Percentiles rank a stretch among this genome's conserved stretches.
These are phyloP conservation scores for Corylus avellana DNA, from an alignment of 306 rosid species.

Conservation along the genomic window DNA sequence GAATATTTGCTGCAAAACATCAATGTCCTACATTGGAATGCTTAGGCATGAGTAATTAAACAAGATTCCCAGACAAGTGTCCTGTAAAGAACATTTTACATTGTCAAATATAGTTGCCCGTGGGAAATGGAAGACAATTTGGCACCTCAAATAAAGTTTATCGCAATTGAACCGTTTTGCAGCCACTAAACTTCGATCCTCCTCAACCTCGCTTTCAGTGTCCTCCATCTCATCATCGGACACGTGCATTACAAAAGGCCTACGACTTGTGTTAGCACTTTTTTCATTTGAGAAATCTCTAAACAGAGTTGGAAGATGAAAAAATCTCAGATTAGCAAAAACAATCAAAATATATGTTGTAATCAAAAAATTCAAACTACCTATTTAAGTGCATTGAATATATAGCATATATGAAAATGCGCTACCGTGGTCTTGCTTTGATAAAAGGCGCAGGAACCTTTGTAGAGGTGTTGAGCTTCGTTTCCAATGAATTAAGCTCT, in stretches of 20 bases:
- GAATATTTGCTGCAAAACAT: neutral
- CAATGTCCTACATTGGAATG: neutral
- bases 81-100: neutral
- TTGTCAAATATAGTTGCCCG: slow-evolving; percentile 3
- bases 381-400: slow-evolving; percentile 1
- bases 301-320: slow-evolving; percentile 1
- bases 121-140: slow-evolving; percentile 12
- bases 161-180: slow-evolving; percentile 53
- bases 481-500: slow-evolving; percentile 68
- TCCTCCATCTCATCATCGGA: slow-evolving; percentile 56
- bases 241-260: slow-evolving; percentile 59
- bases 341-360: neutral
- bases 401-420: neutral
- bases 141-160: slow-evolving; percentile 63
- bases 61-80: neutral
- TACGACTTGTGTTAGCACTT: slow-evolving; percentile 32
- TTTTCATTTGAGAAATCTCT: slow-evolving; percentile 33
- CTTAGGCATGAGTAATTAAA: neutral
- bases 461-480: slow-evolving; percentile 45
- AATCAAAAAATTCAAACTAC: slow-evolving; percentile 6
- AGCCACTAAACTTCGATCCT: slow-evolving; percentile 31
- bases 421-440: slow-evolving; percentile 48
- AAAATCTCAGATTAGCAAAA: slow-evolving; percentile 21
- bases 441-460: slow-evolving; percentile 36
- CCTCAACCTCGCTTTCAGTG: slow-evolving; percentile 44